Evolutionary conservation across 805 yeast species (phyloP).

Genomic region (Candida vartiovaarae): DNA sequence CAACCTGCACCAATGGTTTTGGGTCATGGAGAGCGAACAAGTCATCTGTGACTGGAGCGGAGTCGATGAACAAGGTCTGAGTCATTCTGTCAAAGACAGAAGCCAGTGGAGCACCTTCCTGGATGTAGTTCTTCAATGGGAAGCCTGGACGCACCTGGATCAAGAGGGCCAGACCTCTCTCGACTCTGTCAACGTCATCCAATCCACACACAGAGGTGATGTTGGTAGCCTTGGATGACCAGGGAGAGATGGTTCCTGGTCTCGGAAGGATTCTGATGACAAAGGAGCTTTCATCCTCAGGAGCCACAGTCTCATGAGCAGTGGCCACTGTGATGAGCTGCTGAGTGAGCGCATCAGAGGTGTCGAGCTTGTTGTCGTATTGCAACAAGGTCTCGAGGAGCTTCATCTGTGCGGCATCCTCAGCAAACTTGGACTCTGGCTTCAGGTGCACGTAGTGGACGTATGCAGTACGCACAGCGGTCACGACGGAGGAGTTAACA

Average conservation of each 20-base stretch:
- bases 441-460: slow-evolving; percentile 73
- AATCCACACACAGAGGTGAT: slow-evolving; percentile 87
- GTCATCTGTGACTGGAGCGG: slow-evolving; percentile 60
- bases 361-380: slow-evolving; percentile 65
- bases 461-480: slow-evolving; percentile 64
- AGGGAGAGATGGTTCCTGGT: slow-evolving; percentile 94
- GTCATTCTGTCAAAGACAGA: slow-evolving; percentile 94
- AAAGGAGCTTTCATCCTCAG: slow-evolving; percentile 38
- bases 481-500: slow-evolving; percentile 57
- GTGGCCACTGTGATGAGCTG: slow-evolving; percentile 32
- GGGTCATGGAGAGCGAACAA: slow-evolving; percentile 75
- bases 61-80: slow-evolving; percentile 53
- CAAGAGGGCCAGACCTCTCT: slow-evolving; percentile 79
- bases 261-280: slow-evolving; percentile 81
- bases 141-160: slow-evolving; percentile 67
- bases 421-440: slow-evolving; percentile 18
- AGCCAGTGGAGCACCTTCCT: slow-evolving; percentile 51
- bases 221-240: slow-evolving; percentile 99
- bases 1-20: slow-evolving; percentile 74
- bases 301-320: slow-evolving; percentile 24
- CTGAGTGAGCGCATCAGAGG: slow-evolving; percentile 36
- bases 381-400: slow-evolving; percentile 58
- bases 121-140: slow-evolving; percentile 50
- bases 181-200: slow-evolving; percentile 70
- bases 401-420: slow-evolving; percentile 31